Conservation (phyloP, 1,284 basidiomycete species). For the Leucoagaricus sp. region DNA sequence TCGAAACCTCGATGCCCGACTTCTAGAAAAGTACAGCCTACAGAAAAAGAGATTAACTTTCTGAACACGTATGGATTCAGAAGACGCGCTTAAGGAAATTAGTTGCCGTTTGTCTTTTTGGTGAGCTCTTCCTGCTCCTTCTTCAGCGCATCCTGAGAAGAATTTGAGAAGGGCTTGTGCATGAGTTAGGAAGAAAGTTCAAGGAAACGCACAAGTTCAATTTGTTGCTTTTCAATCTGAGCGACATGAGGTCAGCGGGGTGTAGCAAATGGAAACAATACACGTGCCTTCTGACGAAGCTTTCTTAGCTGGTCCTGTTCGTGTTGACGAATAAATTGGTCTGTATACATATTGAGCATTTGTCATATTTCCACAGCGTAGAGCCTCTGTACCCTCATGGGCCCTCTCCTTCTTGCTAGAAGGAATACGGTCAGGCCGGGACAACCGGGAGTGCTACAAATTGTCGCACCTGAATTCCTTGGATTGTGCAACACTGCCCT, state of each 20-base stretch:
- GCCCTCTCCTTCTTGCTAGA: conserved; percentile 73
- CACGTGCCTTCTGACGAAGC: conserved; percentile 54
- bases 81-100: too few species aligned
- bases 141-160: conserved; percentile 25
- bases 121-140: conserved; percentile 24
- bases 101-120: too few species aligned
- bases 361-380: neutral
- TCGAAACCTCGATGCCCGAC: neutral
- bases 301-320: conserved; percentile 59
- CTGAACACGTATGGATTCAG: too few species aligned
- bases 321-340: conserved; percentile 59
- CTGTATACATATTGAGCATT: conserved; percentile 31
- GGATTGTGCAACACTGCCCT: conserved; percentile 58
- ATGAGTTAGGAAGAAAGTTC: neutral
- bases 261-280: neutral
- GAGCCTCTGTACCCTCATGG: conserved; percentile 54
- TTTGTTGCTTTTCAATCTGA: conserved; percentile 60
- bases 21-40: neutral
- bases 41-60: too few species aligned
- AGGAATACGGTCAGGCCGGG: conserved; percentile 14
- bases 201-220: conserved; percentile 48
- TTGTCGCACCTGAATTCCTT: conserved; percentile 52
- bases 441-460: conserved; percentile 16
- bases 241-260: neutral
- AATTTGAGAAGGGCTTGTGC: neutral